Evolutionary conservation across 768 basidiomycete genomes (phyloP).

Genomic region (Suillus alpinus): DNA sequence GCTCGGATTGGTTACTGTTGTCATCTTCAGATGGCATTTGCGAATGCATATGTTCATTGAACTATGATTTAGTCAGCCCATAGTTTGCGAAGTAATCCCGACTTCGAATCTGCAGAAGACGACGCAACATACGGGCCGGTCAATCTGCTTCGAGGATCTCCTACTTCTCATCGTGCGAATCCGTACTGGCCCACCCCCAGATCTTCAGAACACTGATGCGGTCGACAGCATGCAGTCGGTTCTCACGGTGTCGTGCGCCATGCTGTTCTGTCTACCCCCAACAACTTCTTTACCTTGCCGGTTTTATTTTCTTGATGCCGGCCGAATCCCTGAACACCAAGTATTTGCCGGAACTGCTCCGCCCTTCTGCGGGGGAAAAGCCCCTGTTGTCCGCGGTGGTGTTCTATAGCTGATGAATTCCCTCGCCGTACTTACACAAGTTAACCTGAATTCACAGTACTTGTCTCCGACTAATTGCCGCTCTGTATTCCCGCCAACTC

Average conservation of each 20-base stretch:
- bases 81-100: neutral
- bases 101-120: neutral
- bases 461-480: neutral
- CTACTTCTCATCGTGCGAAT: neutral
- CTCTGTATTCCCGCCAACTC: too few relatives aligned
- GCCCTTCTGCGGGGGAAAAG: neutral
- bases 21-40: neutral
- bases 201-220: neutral
- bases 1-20: neutral
- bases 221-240: neutral
- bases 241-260: neutral
- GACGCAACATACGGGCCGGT: neutral
- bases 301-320: neutral
- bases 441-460: neutral
- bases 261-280: constrained; percentile 3
- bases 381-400: neutral
- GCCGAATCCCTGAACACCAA: neutral
- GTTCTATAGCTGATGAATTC: neutral
- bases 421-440: neutral
- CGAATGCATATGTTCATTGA: neutral
- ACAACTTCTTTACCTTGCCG: neutral
- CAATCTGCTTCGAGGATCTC: too few relatives aligned
- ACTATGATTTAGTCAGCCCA: neutral
- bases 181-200: neutral
- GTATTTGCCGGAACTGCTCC: neutral